Percentiles rank a stretch among this genome's conserved stretches.
These are phyloP conservation scores for Blastobotrys elegans DNA, from an alignment of 1,139 yeast genomes.

Conservation along the genomic window DNA sequence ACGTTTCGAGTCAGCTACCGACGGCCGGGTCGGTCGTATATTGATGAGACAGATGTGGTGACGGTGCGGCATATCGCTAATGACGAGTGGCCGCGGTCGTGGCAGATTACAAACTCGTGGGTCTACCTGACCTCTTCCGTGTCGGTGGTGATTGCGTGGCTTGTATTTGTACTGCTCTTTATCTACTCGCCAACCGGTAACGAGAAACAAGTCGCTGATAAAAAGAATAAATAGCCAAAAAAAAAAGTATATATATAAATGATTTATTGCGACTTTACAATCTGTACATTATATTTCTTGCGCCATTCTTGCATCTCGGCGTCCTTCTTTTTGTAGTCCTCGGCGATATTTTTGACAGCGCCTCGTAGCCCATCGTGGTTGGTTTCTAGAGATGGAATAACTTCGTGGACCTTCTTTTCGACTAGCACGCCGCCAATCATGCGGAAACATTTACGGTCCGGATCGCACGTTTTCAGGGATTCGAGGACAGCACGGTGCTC, in stretches of 20 bases:
- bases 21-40: constrained; percentile 70
- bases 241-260: constrained; percentile 1
- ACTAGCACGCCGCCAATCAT: constrained; percentile 94
- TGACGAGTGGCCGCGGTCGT: constrained; percentile 89
- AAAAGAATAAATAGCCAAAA: constrained; percentile 14
- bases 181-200: constrained; percentile 36
- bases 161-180: constrained; percentile 65
- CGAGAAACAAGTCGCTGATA: constrained; percentile 11
- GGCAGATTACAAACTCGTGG: constrained; percentile 93
- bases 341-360: constrained; percentile 33
- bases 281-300: constrained; percentile 40
- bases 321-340: constrained; percentile 36
- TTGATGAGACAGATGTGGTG: constrained; percentile 63
- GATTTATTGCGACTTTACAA: constrained; percentile 29
- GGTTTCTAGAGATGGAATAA: constrained; percentile 57
- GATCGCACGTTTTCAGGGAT: constrained; percentile 49
- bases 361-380: constrained; percentile 45
- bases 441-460: constrained; percentile 74
- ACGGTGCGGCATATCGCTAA: constrained; percentile 93
- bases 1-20: constrained; percentile 77
- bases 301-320: constrained; percentile 38
- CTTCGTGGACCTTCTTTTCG: constrained; percentile 75
- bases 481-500: constrained; percentile 38
- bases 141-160: constrained; percentile 71
- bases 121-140: constrained; percentile 71